A percentile compares a stretch with the other conserved stretches of the same genome.
phyloP scores from a whole-genome alignment of 495 filamentous ascomycete species.

The Pseudotulostoma volvatum region DNA sequence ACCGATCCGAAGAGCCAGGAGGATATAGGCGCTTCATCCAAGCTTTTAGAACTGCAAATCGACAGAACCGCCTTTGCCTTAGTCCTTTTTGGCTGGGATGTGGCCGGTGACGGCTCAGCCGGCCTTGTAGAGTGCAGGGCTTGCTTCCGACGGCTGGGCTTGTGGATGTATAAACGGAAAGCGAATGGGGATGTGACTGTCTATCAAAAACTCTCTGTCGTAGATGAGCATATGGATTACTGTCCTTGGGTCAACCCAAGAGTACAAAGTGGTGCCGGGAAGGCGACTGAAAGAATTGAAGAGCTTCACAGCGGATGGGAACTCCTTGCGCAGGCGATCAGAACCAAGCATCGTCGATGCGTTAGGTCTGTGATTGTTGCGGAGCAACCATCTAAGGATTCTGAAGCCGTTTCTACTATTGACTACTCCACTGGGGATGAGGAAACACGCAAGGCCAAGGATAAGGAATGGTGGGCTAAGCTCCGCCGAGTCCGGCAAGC shows the following conservation, averaged over 20 bases:
- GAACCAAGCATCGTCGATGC: conserved; percentile 23
- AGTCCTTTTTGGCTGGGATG: conserved; percentile 77
- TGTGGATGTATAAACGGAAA: conserved; percentile 77
- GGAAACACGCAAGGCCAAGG: conserved; percentile 25
- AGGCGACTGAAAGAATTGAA: conserved; percentile 16
- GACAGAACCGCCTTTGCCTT: conserved; percentile 56
- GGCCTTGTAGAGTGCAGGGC: conserved; percentile 62
- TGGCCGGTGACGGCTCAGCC: conserved; percentile 43
- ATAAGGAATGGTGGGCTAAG: conserved; percentile 37
- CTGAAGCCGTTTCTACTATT: conserved; percentile 8
- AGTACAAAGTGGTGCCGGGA: conserved; percentile 36
- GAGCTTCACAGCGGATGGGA: conserved; percentile 31
- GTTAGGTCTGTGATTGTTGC: conserved; percentile 14
- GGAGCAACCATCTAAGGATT: conserved; percentile 11
- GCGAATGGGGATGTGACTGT: conserved; percentile 40
- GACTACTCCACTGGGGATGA: conserved; percentile 14
- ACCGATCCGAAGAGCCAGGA: conserved; percentile 3
- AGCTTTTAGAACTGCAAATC: conserved; percentile 15
- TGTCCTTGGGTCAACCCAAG: conserved; percentile 59
- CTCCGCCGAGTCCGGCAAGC: conserved; percentile 32
- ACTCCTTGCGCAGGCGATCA: conserved; percentile 22
- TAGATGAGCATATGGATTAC: conserved; percentile 60
- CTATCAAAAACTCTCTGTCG: conserved; percentile 43
- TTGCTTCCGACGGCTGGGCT: conserved; percentile 75
- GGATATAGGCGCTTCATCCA: conserved; percentile 1